Evolutionary conservation across 345 rosid genomes (phyloP), one percentile per base, ranked within the genome.

Genomic region (Gossypioides kirkii): DNA sequence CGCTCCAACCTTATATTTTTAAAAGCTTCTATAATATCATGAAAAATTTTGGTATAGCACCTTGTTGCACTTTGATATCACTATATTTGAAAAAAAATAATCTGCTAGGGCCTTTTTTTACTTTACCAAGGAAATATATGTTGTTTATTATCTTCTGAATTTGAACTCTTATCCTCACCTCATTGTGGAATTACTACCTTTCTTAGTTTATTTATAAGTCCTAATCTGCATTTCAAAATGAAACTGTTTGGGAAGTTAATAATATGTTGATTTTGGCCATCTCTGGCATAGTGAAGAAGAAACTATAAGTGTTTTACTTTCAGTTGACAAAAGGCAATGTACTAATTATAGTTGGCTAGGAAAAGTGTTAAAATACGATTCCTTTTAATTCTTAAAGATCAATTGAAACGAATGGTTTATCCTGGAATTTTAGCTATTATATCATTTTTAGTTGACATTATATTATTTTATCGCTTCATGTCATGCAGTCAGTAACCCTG

Each of bases 1-100:
- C 61, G 72, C 77, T 59, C 12, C 62, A 67, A 73, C 60, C 80
- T 78, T 68, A 61, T 74, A 17, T 77, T 69, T 52, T 61, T 66
- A 67, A 47, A 76, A 78, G 77, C 75, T 77, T 64, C 63, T 59
- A 54, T 11, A 8, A 11, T 71, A 41, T 73, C 45, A 18, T 62
- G 69, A 60, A 50, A 41, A 2, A 0, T 14, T 58, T 26, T 61
- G 6, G 66, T 73, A 43, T 50, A 61, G 69, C 65, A 62, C 73
- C 69, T 69, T 45, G 22, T 67, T 64, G 32, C 16, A n/a, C 72
- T 26, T 32, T 8, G 28, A 28, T 43, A 64, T n/a, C 52, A 66
- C 49, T 60, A 38, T 62, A 54, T 56, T 71, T 58, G 69, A 47
- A 36, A 72, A 69, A 63, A 61, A 41, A 26, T 20, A 50, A 18